Conservation (phyloP, 2,329 filamentous ascomycete species). For the Aspergillus sp. region DNA sequence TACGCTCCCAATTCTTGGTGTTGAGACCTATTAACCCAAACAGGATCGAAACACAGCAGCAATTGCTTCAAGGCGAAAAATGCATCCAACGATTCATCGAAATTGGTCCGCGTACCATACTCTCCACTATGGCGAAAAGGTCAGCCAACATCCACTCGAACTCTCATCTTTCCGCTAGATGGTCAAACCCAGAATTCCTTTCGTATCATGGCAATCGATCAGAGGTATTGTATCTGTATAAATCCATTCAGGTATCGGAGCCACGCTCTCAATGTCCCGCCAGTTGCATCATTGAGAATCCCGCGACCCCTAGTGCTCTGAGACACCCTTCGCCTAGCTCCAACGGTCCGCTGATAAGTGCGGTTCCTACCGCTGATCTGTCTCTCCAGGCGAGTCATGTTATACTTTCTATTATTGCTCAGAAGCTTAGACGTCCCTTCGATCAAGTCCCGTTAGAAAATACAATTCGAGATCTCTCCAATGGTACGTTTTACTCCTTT, state of each 20-base stretch:
- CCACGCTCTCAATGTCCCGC: neutral
- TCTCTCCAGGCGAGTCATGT: conserved; percentile 15
- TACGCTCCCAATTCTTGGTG: neutral
- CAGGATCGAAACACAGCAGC: conserved; percentile 43
- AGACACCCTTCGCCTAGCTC: neutral
- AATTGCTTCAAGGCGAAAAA: conserved; percentile 25
- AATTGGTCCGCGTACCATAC: conserved; percentile 38
- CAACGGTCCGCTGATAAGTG: neutral
- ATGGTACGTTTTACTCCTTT: conserved; percentile 5
- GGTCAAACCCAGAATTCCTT: conserved; percentile 26
- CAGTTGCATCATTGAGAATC: neutral
- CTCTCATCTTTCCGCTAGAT: conserved; percentile 20
- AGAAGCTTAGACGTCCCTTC: conserved; percentile 19
- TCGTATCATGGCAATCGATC: conserved; percentile 17
- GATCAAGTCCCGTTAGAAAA: conserved; percentile 22
- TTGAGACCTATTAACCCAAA: neutral
- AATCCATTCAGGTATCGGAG: neutral
- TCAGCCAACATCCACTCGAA: conserved; percentile 28
- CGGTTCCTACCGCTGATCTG: conserved; percentile 5
- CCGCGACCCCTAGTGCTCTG: neutral
- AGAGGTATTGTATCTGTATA: conserved; percentile 16
- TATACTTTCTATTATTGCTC: conserved; percentile 16
- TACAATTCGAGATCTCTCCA: conserved; percentile 34
- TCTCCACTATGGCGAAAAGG: conserved; percentile 40
- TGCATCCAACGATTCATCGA: conserved; percentile 37